Base-by-base conservation (phyloP, 1,284 basidiomycete genomes). In the Inonotus obliquus region DNA sequence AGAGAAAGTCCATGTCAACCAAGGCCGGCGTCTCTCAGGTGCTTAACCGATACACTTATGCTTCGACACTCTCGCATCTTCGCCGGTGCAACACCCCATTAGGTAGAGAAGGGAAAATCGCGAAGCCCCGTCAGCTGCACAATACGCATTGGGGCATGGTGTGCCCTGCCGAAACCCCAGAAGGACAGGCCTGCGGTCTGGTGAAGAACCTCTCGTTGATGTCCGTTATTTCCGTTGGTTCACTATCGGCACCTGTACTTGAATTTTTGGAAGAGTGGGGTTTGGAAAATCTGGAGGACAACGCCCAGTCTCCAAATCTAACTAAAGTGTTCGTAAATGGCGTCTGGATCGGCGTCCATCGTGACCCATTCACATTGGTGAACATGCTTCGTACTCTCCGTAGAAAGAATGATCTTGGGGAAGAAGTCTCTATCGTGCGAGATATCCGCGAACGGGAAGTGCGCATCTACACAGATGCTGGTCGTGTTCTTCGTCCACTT, bases 101-200 rank as follows among this genome's bases (percentile, higher is more conserved):
- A 58, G 97, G 97, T 61, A 89, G 97, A 67, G 97, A 99, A 74
- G 96, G 96, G 65, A 99, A 99, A 80, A 99, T 99, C 63, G 96
- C 97, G 57, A 99, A 99, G 74, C 97, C 97, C 57, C 96, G 97
- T 71, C 97, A 99, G 72, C 81, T 99, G 61, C 97, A 99, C 76
- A 99, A 99, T 73, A 98, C 97, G 1, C 96, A 99, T 72, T 99
- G 96, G 96, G 96, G 96, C 51, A 98, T 99, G 95, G 96, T 99
- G 11, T 98, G 95, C 72, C 97, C 96, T 47, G 97, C 97, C 55
- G 96, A 99, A 75, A 99, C 96, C 11, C 96, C 96, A 6, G 96
- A 99, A 88, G 96, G 96, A 60, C 96, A 99, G 74, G 97, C 96
- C 65, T 99, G 96, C 78, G 96, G 96, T 76, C 84, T 99, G 52